Percentiles rank a stretch among this genome's conserved stretches.
These are phyloP conservation scores for Cynara cardunculus DNA, from an alignment of 129 eudicot species.

Conservation along the genomic window DNA sequence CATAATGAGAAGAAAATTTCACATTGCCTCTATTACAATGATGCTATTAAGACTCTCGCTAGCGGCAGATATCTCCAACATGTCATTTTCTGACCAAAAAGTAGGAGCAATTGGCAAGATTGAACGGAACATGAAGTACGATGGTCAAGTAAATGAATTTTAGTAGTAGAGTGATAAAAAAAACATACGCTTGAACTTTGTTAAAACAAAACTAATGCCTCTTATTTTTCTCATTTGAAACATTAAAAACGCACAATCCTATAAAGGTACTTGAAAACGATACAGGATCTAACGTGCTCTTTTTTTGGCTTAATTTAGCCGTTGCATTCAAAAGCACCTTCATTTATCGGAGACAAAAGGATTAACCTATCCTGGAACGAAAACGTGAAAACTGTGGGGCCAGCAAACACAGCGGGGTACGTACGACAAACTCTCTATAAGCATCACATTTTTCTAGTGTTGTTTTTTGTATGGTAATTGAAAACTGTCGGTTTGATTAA, in stretches of 20 bases:
- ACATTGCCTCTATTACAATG: background rate
- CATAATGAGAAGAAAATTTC: background rate
- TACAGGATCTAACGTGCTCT: slow-evolving; percentile 1
- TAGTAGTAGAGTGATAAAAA: background rate
- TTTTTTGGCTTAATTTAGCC: slow-evolving; percentile 36
- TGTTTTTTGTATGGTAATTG: background rate
- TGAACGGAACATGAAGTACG: background rate
- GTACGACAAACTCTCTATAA: background rate
- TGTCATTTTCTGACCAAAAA: background rate
- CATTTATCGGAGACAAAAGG: slow-evolving; percentile 62
- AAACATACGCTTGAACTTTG: background rate
- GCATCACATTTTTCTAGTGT: background rate
- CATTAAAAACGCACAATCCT: background rate
- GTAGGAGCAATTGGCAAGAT: background rate
- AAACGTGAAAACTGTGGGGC: slow-evolving; percentile 34
- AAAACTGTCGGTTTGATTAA: background rate
- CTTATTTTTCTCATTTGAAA: background rate
- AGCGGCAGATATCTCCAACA: background rate
- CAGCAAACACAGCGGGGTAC: slow-evolving; percentile 52
- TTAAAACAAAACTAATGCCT: background rate
- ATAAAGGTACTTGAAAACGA: too few species aligned
- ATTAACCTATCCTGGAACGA: slow-evolving; percentile 73
- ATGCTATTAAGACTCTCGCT: background rate
- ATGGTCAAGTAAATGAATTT: background rate
- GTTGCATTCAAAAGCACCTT: slow-evolving; percentile 60